Evolutionary conservation across 495 filamentous ascomycete species (phyloP), one percentile per base, ranked within the genome.

Genomic region (Pyrenula aspistea): DNA sequence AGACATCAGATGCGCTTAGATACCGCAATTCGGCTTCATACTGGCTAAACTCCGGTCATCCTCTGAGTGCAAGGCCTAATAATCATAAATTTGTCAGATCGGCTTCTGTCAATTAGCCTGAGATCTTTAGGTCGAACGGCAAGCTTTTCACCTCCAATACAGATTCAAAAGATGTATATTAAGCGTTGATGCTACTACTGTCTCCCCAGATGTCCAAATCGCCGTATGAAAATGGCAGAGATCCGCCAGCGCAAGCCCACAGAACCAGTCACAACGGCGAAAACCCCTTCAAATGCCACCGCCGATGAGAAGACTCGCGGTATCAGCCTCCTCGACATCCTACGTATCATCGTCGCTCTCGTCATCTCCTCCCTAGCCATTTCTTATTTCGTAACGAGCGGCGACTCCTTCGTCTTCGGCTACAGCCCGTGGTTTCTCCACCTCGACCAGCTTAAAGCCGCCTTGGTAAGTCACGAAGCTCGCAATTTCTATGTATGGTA

Each of bases 351-450:
- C 21, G 78, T 76, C 4, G 86, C 87, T 24, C 67, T 93, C 19
- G 60, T 88, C 52, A 63, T 93, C 51, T 79, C 88, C 51, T 87
- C 81, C 22, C 78, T 74, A 59, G 79, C 81, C 2, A 74, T 92
- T 51, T 90, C 86, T 70, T 95, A 90, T 68, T 85, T 94, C 59
- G 74, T 91, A 60, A 95, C 87, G 0, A 70, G 73, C 58, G 83
- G 83, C 59, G 78, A 85, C 65, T 82, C 80, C 51, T 65, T 91
- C 8, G 64, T 77, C 11, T 91, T 84, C 84, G 77, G 76, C 23
- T 81, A 88, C 60, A 78, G 83, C 47, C 87, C 91, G 2, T 83
- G 82, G 69, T 88, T 83, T 63, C 77, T 86, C 47, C 72, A 79
- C 20, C 73, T 75, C 52, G 78, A 80, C 22, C 77, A 79, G 59